These are phyloP conservation scores for Astrephomene gubernaculifera DNA, from an alignment of 139 green algal genomes.

Conservation along the genomic window DNA sequence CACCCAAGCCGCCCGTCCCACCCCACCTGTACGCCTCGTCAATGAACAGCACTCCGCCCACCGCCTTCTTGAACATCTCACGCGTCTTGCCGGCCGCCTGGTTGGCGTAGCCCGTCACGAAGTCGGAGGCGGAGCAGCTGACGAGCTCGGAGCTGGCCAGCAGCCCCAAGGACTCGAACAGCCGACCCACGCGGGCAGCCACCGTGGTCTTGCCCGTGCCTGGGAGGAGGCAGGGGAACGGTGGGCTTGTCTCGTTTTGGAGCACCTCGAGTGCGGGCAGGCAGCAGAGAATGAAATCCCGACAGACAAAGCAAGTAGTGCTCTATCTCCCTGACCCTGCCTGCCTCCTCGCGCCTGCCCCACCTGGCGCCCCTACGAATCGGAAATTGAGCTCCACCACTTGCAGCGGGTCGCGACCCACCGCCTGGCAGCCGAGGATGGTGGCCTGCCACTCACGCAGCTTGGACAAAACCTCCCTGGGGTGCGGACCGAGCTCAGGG, in stretches of 20 bases:
- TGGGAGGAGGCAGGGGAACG: too few species aligned
- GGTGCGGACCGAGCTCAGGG: background rate
- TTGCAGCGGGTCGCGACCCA: constrained; percentile 55
- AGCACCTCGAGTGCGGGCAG: too few species aligned
- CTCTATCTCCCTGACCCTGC: too few species aligned
- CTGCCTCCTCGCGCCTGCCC: background rate
- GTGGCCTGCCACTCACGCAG: constrained; percentile 61
- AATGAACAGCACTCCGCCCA: constrained; percentile 65
- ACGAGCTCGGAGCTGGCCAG: constrained; percentile 44
- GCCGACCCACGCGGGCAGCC: constrained; percentile 52
- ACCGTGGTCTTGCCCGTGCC: constrained; percentile 71
- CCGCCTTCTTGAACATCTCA: constrained; percentile 54
- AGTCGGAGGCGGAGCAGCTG: constrained; percentile 55
- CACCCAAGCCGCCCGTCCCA: too few species aligned
- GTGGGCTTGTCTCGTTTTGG: too few species aligned
- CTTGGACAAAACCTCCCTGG: constrained; percentile 49
- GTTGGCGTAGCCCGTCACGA: constrained; percentile 58
- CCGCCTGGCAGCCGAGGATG: constrained; percentile 43
- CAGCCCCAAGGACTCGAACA: constrained; percentile 61
- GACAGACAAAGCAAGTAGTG: too few species aligned
- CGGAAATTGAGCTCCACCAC: constrained; percentile 65
- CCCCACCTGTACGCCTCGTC: constrained; percentile 68
- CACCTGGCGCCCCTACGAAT: constrained; percentile 42
- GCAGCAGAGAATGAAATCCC: too few species aligned
- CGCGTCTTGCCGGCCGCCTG: constrained; percentile 58